Evolutionary conservation across 2,329 filamentous ascomycete genomes (phyloP), one percentile per base, ranked within the genome.

Genomic region (Trichoderma gracile): DNA sequence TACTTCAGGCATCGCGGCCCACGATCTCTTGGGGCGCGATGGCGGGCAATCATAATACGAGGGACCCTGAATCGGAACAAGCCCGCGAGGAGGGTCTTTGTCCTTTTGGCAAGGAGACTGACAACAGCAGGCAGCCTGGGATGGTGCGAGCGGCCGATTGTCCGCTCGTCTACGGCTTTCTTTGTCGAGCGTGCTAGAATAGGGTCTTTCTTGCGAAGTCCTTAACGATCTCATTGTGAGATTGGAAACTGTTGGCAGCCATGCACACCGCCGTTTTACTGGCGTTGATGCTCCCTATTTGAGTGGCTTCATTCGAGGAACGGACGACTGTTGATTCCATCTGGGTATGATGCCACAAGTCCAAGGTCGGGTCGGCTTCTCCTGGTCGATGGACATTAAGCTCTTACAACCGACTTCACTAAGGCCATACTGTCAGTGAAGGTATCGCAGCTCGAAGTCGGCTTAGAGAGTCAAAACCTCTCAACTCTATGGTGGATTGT

Each of bases 31-130:
- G 19, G 45, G 45, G 40, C 15, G 45, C 49, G 56, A 59, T n/a
- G n/a, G 56, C 56, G 45, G 47, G 30, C 23, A 59, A n/a, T n/a
- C n/a, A n/a, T n/a, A n/a, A 59, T 59, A 59, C 56, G 55, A 58
- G 55, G 40, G 14, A 30, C 25, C 17, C 55, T 58, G 47, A 30
- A 42, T 21, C 9, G 19, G 55, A 21, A 33, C 21, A 33, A 27
- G 43, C 42, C 25, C 27, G 25, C 42, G 14, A 33, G 25, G 25
- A 5, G 25, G 17, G n/a, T 19, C 49, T 27, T 19, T 52, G 49
- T 52, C 49, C 14, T 33, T 23, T n/a, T 3, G 5, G 47, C 27
- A 25, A 50, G 17, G 43, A 50, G 25, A 30, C 33, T 4, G 33
- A 38, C 33, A 14, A 14, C 33, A 10, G 8, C 12, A 27, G 33